phyloP scores from a whole-genome alignment of 768 basidiomycete species.

The Coprinellus micaceus region DNA sequence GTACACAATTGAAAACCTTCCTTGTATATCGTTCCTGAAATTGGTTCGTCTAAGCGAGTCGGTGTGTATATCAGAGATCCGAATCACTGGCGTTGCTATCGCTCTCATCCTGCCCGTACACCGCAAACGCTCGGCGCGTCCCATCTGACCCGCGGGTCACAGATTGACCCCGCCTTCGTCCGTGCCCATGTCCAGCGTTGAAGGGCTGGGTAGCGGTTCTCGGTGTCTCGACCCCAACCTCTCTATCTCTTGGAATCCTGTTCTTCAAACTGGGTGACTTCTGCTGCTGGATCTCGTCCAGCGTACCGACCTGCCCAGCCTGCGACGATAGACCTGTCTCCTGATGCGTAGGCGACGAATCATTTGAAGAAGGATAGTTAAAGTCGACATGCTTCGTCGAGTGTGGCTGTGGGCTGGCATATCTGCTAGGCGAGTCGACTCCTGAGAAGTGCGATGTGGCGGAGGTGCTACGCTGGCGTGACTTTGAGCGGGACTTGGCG shows the following conservation, averaged over 20 bases:
- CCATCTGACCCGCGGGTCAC: constrained; percentile 38
- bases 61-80: neutral
- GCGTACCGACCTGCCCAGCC: constrained; percentile 27
- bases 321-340: constrained; percentile 14
- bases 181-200: constrained; percentile 15
- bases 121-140: constrained; percentile 66
- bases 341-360: constrained; percentile 38
- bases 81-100: constrained; percentile 77
- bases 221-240: constrained; percentile 55
- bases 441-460: constrained; percentile 46
- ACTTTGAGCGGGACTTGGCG: constrained; percentile 29
- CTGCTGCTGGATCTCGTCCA: constrained; percentile 29
- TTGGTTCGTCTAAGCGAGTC: too few species aligned
- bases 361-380: constrained; percentile 31
- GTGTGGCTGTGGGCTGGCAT: constrained; percentile 48
- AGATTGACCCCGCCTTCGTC: constrained; percentile 30
- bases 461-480: constrained; percentile 41
- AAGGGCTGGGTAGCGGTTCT: constrained; percentile 40
- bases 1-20: too few species aligned
- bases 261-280: constrained; percentile 42
- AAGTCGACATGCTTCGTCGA: constrained; percentile 47
- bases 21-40: too few species aligned
- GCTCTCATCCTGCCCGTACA: constrained; percentile 86
- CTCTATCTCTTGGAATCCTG: constrained; percentile 42
- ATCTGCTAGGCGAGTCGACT: constrained; percentile 61